A percentile compares a stretch with the other conserved stretches of the same genome.
phyloP scores from a whole-genome alignment of 805 yeast genomes.

The Danielozyma ontarioensis region DNA sequence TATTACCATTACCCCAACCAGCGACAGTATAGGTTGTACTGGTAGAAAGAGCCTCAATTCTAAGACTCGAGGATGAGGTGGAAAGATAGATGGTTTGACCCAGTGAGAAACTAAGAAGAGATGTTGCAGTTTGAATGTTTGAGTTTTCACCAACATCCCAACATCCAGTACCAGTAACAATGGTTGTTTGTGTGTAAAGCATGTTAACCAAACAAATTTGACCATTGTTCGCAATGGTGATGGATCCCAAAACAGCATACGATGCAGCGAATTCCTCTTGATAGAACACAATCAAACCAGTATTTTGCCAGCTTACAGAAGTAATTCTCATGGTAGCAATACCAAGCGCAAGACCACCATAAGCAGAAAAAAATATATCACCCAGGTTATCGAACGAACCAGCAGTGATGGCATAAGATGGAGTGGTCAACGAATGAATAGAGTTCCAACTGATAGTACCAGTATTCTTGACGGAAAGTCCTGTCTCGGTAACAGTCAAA shows the following conservation, averaged over 20 bases:
- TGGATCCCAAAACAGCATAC: constrained; percentile 9
- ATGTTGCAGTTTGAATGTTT: constrained; percentile 2
- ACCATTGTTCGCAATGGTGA: constrained; percentile 18
- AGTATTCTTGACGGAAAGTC: constrained; percentile 11
- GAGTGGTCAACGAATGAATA: constrained; percentile 6
- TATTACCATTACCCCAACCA: constrained; percentile 25
- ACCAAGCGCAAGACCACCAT: constrained; percentile 5
- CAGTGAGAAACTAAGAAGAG: constrained; percentile 1
- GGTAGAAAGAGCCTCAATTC: constrained; percentile 11
- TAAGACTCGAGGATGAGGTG: constrained; percentile 1
- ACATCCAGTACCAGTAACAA: constrained; percentile 22
- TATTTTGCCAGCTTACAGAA: constrained; percentile 6
- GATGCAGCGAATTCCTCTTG: constrained; percentile 5
- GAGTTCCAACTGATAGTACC: constrained; percentile 18
- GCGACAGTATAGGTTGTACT: constrained; percentile 16
- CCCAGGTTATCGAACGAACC: constrained; percentile 12
- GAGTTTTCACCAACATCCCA: constrained; percentile 9
- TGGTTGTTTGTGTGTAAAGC: constrained; percentile 16
- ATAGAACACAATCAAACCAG: constrained; percentile 9
- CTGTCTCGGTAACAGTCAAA: constrained; percentile 7
- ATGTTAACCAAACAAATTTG: constrained; percentile 21
- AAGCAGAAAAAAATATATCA: constrained; percentile 9
- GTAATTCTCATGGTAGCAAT: constrained; percentile 9
- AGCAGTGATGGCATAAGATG: constrained; percentile 7
- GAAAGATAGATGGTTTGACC: constrained; percentile 15